Evolutionary conservation across 208 protist species (phyloP).

Genomic region (Leishmania tarentolae): DNA sequence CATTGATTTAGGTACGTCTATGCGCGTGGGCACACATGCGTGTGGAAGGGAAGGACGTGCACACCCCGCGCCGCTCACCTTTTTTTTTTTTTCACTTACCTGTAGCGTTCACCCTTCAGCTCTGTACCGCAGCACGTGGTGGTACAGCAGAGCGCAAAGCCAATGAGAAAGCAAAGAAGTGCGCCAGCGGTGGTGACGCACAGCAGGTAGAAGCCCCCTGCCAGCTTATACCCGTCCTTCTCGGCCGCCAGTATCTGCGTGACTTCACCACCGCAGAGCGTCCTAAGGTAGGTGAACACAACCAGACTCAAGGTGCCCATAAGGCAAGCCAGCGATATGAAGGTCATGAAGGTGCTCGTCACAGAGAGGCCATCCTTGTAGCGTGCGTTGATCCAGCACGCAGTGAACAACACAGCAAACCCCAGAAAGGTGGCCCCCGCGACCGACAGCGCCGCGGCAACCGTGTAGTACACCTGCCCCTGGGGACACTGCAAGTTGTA

Average conservation of each 20-base stretch:
- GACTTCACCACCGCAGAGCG: constrained; percentile 1
- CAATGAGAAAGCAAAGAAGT: constrained; percentile 11
- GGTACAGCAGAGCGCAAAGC: constrained; percentile 22
- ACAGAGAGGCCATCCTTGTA: constrained; percentile 12
- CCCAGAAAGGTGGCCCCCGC: constrained; percentile 16
- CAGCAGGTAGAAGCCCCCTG: constrained; percentile 21
- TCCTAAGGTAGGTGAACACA: constrained; percentile 20
- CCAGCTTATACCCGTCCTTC: constrained; percentile 1
- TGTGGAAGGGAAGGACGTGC: background rate
- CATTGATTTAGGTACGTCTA: no score
- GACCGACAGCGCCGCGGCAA: constrained; percentile 16
- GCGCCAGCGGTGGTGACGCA: constrained; percentile 10
- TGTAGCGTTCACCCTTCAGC: background rate
- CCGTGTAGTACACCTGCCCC: constrained; percentile 22
- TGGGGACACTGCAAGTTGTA: constrained; percentile 4
- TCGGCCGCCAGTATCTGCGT: constrained; percentile 2
- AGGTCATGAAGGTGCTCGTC: constrained; percentile 12
- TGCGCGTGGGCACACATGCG: background rate
- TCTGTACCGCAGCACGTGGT: background rate
- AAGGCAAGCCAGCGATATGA: constrained; percentile 14
- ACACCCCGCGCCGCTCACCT: background rate
- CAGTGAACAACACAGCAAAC: constrained; percentile 12
- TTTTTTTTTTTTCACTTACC: background rate
- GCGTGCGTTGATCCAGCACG: constrained; percentile 19
- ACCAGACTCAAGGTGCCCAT: constrained; percentile 9